These are phyloP conservation scores for Sporothrix brunneoviolacea DNA, from an alignment of 2,329 filamentous ascomycete species.

Conservation along the genomic window DNA sequence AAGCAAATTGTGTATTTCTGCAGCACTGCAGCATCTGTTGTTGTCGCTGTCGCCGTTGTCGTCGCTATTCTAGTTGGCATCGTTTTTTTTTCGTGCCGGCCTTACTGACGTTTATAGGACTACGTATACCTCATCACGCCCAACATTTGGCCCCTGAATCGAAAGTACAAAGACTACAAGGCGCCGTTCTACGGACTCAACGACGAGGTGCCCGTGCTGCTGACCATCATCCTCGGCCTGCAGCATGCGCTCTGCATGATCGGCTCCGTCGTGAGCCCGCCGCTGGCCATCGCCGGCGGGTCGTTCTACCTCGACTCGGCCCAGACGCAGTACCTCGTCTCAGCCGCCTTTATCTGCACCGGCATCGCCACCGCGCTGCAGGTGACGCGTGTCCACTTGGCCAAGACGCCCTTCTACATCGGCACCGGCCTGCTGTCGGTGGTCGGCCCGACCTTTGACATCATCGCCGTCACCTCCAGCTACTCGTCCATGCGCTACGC, in stretches of 20 bases:
- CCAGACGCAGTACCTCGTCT: conserved; percentile 59
- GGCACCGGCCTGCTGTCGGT: conserved; percentile 62
- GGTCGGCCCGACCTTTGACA: conserved; percentile 62
- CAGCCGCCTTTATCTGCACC: conserved; percentile 60
- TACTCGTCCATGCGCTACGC: conserved; percentile 58
- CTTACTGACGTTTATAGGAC: no score
- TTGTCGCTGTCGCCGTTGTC: no score
- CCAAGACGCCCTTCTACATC: conserved; percentile 54
- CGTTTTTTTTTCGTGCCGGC: no score
- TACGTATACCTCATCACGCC: conserved; percentile 33
- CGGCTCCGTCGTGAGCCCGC: conserved; percentile 49
- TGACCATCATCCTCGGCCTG: conserved; percentile 60
- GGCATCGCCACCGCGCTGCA: conserved; percentile 60
- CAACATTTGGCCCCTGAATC: conserved; percentile 56
- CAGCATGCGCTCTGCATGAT: conserved; percentile 65
- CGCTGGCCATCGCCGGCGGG: conserved; percentile 53
- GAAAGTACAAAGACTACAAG: conserved; percentile 37
- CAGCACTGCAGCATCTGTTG: no score
- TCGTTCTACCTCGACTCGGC: conserved; percentile 51
- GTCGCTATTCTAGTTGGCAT: no score
- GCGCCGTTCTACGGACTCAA: conserved; percentile 65
- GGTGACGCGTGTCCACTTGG: conserved; percentile 59
- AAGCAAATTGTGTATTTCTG: no score
- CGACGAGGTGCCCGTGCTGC: conserved; percentile 59
- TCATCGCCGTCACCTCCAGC: conserved; percentile 57